Evolutionary conservation across 2,329 filamentous ascomycete species (phyloP).

Genomic region (Alternaria hordeiaustralica): DNA sequence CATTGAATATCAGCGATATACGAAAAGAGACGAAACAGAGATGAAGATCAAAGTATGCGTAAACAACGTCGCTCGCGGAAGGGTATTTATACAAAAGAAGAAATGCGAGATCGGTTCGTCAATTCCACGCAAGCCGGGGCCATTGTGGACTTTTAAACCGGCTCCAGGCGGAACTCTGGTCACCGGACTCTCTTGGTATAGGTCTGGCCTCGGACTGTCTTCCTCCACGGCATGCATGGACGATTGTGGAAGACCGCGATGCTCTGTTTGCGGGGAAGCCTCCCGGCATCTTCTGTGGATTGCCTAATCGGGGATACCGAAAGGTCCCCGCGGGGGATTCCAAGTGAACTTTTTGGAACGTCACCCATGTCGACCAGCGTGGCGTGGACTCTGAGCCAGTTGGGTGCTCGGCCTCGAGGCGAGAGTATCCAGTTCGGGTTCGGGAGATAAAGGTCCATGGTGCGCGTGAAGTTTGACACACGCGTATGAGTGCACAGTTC

Average conservation of each 20-base stretch:
- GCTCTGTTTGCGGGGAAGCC: constrained; percentile 25
- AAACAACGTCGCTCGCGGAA: background rate
- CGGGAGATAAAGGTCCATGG: background rate
- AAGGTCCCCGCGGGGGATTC: constrained; percentile 4
- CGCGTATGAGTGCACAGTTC: background rate
- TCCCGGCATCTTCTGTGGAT: constrained; percentile 12
- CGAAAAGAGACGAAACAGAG: background rate
- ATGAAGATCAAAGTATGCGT: background rate
- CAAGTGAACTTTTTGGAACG: constrained; percentile 1
- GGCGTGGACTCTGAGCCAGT: background rate
- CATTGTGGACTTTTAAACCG: constrained; percentile 14
- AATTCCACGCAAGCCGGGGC: constrained; percentile 1
- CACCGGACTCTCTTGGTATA: constrained; percentile 7
- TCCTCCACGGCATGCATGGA: constrained; percentile 6
- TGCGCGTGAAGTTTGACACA: constrained; percentile 1
- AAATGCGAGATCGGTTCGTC: background rate
- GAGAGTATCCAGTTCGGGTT: background rate
- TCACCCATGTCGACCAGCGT: background rate
- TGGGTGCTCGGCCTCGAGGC: background rate
- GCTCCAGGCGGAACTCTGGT: background rate
- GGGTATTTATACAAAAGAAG: constrained; percentile 3
- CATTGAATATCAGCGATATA: background rate
- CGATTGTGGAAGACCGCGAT: constrained; percentile 6
- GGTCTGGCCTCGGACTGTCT: constrained; percentile 8
- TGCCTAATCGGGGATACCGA: constrained; percentile 21